These are phyloP conservation scores for Tubosaeta sp. DNA, from an alignment of 768 basidiomycete genomes.

Conservation along the genomic window DNA sequence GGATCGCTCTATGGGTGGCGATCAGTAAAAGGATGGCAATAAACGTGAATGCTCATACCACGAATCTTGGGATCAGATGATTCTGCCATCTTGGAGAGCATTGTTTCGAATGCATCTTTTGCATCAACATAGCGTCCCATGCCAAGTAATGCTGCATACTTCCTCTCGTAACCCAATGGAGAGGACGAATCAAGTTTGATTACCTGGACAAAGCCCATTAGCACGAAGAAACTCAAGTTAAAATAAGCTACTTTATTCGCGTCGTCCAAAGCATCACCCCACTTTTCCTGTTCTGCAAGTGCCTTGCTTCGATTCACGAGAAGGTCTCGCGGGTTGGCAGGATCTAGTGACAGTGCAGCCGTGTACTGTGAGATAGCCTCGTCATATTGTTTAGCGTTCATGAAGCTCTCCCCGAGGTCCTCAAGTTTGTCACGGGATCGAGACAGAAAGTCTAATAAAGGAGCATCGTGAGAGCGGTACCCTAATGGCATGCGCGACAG, in stretches of 20 bases:
- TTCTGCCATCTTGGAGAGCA: not conserved
- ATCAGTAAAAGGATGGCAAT: not conserved
- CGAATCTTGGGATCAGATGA: not conserved
- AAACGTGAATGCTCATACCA: not conserved
- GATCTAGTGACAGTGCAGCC: not conserved
- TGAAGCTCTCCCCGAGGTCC: not conserved
- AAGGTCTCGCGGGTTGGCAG: not conserved
- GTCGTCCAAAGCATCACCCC: constrained; percentile 1
- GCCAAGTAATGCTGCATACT: not conserved
- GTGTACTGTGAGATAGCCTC: not conserved
- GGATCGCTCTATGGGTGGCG: not conserved
- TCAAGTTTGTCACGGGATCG: not conserved
- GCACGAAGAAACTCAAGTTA: not conserved
- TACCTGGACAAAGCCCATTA: not conserved
- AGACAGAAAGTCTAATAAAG: not conserved
- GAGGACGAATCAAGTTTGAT: not conserved
- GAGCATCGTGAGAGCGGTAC: no score
- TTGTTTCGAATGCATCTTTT: not conserved
- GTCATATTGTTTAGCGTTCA: not conserved
- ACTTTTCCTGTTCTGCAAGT: not conserved
- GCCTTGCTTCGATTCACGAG: not conserved
- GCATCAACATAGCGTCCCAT: not conserved
- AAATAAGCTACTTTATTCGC: not conserved
- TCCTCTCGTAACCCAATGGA: not conserved
- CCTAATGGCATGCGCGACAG: no score